phyloP scores from a whole-genome alignment of 495 filamentous ascomycete species.

The Penicillium nucicola region DNA sequence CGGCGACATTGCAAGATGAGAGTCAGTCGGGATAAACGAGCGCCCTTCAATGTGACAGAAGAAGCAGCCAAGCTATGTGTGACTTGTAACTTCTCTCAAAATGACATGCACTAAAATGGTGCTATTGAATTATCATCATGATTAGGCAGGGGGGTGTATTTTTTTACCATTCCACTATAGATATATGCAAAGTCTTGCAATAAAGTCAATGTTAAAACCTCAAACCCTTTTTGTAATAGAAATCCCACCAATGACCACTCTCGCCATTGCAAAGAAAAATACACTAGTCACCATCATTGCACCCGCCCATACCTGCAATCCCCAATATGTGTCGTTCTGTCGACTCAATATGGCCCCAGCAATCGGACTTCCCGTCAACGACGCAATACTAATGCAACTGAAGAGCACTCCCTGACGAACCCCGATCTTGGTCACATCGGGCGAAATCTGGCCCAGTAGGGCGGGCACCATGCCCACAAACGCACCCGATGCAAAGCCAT shows the following conservation, averaged over 20 bases:
- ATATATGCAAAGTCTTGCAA: too few species aligned
- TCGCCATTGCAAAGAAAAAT: slow-evolving; percentile 4
- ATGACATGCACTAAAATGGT: too few species aligned
- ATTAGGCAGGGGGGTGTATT: too few species aligned
- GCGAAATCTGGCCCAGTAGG: slow-evolving; percentile 25
- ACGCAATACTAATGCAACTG: slow-evolving; percentile 40
- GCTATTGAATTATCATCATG: too few species aligned
- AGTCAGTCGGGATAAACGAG: too few species aligned
- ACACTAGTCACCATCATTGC: slow-evolving; percentile 10
- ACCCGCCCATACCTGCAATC: slow-evolving; percentile 14
- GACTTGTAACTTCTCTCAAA: too few species aligned
- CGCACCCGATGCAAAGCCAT: slow-evolving; percentile 30
- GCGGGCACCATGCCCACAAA: slow-evolving; percentile 27
- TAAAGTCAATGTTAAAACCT: too few species aligned
- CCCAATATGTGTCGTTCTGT: slow-evolving; percentile 7
- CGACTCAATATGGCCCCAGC: slow-evolving; percentile 41
- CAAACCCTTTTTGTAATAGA: slow-evolving; percentile 2
- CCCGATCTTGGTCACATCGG: slow-evolving; percentile 17
- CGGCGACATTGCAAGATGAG: too few species aligned
- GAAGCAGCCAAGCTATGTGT: too few species aligned
- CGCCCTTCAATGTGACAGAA: too few species aligned
- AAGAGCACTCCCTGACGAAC: slow-evolving; percentile 14
- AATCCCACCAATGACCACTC: slow-evolving; percentile 1
- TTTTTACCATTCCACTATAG: too few species aligned
- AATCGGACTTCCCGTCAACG: slow-evolving; percentile 62